Evolutionary conservation across 495 filamentous ascomycete genomes (phyloP).

Genomic region (Penicillium mononematosum): DNA sequence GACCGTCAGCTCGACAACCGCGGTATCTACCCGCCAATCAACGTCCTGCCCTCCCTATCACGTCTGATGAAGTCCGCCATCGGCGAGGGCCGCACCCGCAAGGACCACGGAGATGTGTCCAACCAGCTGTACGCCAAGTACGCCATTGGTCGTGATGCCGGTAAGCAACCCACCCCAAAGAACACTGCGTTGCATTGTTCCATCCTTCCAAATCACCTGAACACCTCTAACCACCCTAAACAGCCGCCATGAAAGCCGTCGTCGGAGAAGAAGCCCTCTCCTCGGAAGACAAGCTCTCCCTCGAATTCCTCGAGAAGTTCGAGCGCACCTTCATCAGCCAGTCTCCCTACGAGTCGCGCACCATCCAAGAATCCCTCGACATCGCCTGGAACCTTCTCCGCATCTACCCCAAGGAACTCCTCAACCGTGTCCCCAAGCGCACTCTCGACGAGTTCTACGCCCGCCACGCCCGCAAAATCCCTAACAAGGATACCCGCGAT

Average conservation of each 20-base stretch:
- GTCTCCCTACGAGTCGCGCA: slow-evolving; percentile 84
- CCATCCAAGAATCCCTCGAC: slow-evolving; percentile 88
- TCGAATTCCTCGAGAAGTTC: slow-evolving; percentile 98
- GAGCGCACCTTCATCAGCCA: slow-evolving; percentile 91
- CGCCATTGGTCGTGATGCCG: slow-evolving; percentile 94
- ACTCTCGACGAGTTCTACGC: slow-evolving; percentile 90
- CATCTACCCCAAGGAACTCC: slow-evolving; percentile 94
- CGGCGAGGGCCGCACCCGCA: slow-evolving; percentile 90
- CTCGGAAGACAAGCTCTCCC: slow-evolving; percentile 91
- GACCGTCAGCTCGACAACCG: slow-evolving; percentile 95
- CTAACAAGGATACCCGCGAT: slow-evolving; percentile 70
- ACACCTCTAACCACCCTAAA: slow-evolving; percentile 1
- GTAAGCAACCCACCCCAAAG: slow-evolving; percentile 28
- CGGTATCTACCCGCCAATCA: slow-evolving; percentile 97
- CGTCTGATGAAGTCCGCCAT: slow-evolving; percentile 99
- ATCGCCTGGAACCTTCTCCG: slow-evolving; percentile 93
- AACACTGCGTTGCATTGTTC: background rate
- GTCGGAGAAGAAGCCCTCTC: slow-evolving; percentile 97
- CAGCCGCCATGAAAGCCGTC: slow-evolving; percentile 97
- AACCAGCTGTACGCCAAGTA: slow-evolving; percentile 99
- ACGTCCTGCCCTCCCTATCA: slow-evolving; percentile 95
- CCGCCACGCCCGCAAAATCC: slow-evolving; percentile 56
- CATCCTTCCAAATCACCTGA: background rate
- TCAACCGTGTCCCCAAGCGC: slow-evolving; percentile 96
- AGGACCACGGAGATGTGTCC: slow-evolving; percentile 96